phyloP scores from a whole-genome alignment of 495 filamentous ascomycete genomes.

The Chlorociboria aeruginascens region DNA sequence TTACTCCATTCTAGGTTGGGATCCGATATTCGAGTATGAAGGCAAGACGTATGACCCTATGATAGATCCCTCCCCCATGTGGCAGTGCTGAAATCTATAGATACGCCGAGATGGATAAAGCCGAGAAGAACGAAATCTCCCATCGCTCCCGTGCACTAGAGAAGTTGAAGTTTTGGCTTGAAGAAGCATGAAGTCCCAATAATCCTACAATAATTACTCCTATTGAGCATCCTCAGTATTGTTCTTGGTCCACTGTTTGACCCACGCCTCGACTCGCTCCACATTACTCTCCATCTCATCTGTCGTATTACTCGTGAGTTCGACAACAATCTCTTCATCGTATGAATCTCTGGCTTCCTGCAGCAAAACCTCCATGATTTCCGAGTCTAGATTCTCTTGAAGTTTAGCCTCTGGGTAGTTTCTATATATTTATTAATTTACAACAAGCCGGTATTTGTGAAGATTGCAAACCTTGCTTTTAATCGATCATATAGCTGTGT shows the following conservation, averaged over 20 bases:
- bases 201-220: constrained; percentile 1
- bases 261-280: constrained; percentile 70
- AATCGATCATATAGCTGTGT: constrained; percentile 78
- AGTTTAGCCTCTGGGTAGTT: constrained; percentile 77
- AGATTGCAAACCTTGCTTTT: constrained; percentile 42
- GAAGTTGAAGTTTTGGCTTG: constrained; percentile 78
- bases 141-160: constrained; percentile 77
- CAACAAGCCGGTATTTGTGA: neutral
- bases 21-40: constrained; percentile 90
- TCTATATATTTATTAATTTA: constrained; percentile 25
- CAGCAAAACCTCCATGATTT: constrained; percentile 92
- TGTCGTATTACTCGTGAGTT: constrained; percentile 67
- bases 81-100: constrained; percentile 21
- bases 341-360: constrained; percentile 85
- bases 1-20: constrained; percentile 55
- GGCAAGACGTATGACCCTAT: constrained; percentile 60
- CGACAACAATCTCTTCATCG: constrained; percentile 79
- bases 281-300: constrained; percentile 84
- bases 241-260: constrained; percentile 68
- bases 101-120: constrained; percentile 91
- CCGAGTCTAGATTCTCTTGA: constrained; percentile 90
- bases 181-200: constrained; percentile 25
- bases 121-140: constrained; percentile 83
- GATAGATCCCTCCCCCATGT: too few relatives aligned
- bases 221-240: constrained; percentile 19